Percentiles rank a stretch among this genome's conserved stretches.
Conservation (phyloP, 176 grass and related monocot species). For the Thalia dealbata region DNA sequence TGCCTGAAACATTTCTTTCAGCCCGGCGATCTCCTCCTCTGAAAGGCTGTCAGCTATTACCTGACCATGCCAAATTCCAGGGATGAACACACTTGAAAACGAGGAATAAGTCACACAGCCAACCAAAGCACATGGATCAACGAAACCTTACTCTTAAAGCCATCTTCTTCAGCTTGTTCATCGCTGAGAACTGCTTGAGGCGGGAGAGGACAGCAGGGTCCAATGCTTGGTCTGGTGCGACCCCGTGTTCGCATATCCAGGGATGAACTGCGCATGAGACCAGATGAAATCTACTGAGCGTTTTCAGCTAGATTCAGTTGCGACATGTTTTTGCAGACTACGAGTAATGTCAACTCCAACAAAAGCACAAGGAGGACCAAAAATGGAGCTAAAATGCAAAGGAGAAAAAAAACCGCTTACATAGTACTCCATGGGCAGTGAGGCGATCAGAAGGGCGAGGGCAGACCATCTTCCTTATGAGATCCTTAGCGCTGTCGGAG, state of each 20-base stretch:
- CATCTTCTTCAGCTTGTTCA: slow-evolving; percentile 90
- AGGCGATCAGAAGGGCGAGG: background rate
- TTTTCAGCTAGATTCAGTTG: background rate
- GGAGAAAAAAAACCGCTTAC: background rate
- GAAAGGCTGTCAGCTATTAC: slow-evolving; percentile 79
- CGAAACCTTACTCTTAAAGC: slow-evolving; percentile 56
- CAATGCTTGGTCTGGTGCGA: slow-evolving; percentile 41
- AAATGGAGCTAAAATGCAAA: no score
- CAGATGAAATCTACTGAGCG: background rate
- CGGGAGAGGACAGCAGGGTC: slow-evolving; percentile 77
- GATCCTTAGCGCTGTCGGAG: slow-evolving; percentile 30
- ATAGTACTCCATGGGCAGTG: slow-evolving; percentile 4
- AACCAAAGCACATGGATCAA: background rate
- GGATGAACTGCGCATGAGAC: slow-evolving; percentile 50
- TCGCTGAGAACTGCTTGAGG: slow-evolving; percentile 73
- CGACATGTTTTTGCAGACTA: slow-evolving; percentile 3
- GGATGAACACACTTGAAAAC: no score
- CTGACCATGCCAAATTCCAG: no score
- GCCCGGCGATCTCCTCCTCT: slow-evolving; percentile 66
- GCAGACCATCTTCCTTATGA: slow-evolving; percentile 3
- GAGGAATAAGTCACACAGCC: no score
- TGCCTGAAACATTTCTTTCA: slow-evolving; percentile 66
- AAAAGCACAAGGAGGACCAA: no score
- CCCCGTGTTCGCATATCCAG: slow-evolving; percentile 72
- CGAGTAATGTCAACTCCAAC: no score